phyloP scores from a whole-genome alignment of 2,329 filamentous ascomycete species.

The Corniculantispora saksenae region DNA sequence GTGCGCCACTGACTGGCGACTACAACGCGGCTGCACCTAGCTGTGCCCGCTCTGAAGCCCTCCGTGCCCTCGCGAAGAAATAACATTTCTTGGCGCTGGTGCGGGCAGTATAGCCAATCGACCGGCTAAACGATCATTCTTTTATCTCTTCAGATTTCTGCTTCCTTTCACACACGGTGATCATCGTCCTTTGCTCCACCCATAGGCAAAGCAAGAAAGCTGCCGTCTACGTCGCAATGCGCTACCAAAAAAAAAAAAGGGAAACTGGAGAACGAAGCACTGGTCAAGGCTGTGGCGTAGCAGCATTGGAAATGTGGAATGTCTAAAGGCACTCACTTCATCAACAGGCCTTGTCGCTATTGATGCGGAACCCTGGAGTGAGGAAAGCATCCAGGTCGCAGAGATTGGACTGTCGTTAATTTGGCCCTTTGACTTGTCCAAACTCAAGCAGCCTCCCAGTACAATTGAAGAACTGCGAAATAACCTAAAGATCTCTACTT shows the following conservation, averaged over 20 bases:
- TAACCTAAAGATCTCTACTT: not conserved
- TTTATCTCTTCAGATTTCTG: no score
- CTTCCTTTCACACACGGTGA: no score
- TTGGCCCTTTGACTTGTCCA: not conserved
- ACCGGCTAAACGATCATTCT: no score
- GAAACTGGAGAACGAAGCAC: not conserved
- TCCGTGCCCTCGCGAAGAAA: no score
- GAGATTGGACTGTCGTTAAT: slow-evolving; percentile 13
- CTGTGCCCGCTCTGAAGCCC: no score
- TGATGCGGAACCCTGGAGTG: slow-evolving; percentile 3
- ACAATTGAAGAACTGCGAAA: slow-evolving; percentile 1
- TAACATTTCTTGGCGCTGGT: no score
- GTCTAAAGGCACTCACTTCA: not conserved
- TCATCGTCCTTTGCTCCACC: no score
- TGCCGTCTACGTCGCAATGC: not conserved
- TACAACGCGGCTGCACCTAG: no score
- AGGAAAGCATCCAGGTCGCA: not conserved
- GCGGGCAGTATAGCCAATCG: no score
- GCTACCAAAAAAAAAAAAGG: not conserved
- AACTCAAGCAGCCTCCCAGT: not conserved
- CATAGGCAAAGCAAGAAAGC: no score
- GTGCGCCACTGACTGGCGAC: no score
- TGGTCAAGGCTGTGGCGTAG: slow-evolving; percentile 7
- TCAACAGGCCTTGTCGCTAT: not conserved
- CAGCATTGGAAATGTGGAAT: not conserved